A percentile compares a stretch with the other conserved stretches of the same genome.
These are phyloP conservation scores for Beauveria pseudobassiana DNA, from an alignment of 2,329 filamentous ascomycete species.

Conservation along the genomic window DNA sequence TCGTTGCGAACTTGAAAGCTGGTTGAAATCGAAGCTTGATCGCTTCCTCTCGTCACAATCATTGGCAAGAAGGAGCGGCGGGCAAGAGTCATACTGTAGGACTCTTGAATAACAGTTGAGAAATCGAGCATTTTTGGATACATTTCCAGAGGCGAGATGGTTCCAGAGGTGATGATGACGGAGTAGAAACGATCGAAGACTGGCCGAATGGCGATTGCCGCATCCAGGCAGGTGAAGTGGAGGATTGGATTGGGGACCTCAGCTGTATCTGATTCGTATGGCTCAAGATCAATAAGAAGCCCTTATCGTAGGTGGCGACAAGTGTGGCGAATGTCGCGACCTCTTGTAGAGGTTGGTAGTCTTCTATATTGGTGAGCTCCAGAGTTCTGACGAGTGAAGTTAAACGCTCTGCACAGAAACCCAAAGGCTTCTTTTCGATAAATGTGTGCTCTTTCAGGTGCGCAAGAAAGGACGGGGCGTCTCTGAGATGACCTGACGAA, in stretches of 20 bases:
- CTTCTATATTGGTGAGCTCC: conserved; percentile 95
- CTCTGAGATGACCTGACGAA: conserved; percentile 93
- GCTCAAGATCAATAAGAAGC: conserved; percentile 92
- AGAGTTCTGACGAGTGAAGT: conserved; percentile 92
- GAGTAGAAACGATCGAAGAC: conserved; percentile 97
- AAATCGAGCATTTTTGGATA: conserved; percentile 99
- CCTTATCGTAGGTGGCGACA: conserved; percentile 93
- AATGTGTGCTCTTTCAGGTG: conserved; percentile 95
- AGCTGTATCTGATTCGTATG: conserved; percentile 90
- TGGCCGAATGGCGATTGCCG: conserved; percentile 94
- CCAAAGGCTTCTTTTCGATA: conserved; percentile 90
- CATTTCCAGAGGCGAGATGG: conserved; percentile 95
- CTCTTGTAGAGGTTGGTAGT: conserved; percentile 93
- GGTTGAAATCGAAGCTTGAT: conserved; percentile 88
- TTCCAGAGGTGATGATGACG: conserved; percentile 96
- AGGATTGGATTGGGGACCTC: conserved; percentile 95
- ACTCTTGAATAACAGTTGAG: conserved; percentile 86
- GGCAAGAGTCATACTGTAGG: conserved; percentile 93
- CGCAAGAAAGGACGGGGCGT: conserved; percentile 89
- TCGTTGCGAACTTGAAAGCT: conserved; percentile 95
- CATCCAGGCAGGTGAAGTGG: conserved; percentile 93
- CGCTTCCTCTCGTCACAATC: conserved; percentile 92
- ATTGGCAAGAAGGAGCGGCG: conserved; percentile 93
- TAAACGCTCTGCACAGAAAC: conserved; percentile 90
- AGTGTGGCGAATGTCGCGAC: conserved; percentile 96